These are phyloP conservation scores for Hypoxylon subgilvum DNA, from an alignment of 495 filamentous ascomycete species.

Conservation along the genomic window DNA sequence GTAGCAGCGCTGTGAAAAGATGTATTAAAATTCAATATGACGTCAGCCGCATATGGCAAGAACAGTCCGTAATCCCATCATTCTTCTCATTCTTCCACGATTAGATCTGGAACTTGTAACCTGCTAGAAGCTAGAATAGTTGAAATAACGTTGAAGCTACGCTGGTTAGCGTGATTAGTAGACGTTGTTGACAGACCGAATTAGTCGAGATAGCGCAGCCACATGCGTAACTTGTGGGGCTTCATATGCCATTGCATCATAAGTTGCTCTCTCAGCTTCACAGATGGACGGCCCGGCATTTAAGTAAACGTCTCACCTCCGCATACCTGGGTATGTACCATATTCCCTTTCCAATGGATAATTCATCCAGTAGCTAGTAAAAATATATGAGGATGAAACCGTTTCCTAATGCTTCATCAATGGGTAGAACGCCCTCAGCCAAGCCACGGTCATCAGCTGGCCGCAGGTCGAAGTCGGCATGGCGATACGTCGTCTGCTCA, in stretches of 20 bases:
- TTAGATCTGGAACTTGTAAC: too few relatives aligned
- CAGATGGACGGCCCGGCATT: neutral
- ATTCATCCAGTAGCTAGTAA: neutral
- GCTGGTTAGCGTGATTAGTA: neutral
- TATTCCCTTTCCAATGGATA: too few relatives aligned
- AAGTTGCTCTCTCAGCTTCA: neutral
- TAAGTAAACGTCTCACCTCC: neutral
- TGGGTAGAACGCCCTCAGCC: neutral
- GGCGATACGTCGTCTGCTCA: conserved; percentile 39
- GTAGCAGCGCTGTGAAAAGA: too few relatives aligned
- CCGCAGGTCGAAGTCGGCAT: conserved; percentile 27
- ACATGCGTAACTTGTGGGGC: conserved; percentile 26
- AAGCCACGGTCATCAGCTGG: conserved; percentile 2
- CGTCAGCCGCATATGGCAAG: too few relatives aligned
- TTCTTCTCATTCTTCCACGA: too few relatives aligned
- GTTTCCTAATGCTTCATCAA: conserved; percentile 14
- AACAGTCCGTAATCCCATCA: too few relatives aligned
- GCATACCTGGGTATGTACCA: neutral
- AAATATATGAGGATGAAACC: conserved; percentile 27
- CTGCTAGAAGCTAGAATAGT: too few relatives aligned
- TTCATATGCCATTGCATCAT: conserved; percentile 27
- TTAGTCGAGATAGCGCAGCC: neutral
- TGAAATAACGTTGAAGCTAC: conserved; percentile 18
- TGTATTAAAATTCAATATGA: too few relatives aligned
- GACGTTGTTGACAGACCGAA: neutral